Evolutionary conservation across 2,329 filamentous ascomycete species (phyloP), one percentile per base, ranked within the genome.

Genomic region (Cladophialophora psammophila): DNA sequence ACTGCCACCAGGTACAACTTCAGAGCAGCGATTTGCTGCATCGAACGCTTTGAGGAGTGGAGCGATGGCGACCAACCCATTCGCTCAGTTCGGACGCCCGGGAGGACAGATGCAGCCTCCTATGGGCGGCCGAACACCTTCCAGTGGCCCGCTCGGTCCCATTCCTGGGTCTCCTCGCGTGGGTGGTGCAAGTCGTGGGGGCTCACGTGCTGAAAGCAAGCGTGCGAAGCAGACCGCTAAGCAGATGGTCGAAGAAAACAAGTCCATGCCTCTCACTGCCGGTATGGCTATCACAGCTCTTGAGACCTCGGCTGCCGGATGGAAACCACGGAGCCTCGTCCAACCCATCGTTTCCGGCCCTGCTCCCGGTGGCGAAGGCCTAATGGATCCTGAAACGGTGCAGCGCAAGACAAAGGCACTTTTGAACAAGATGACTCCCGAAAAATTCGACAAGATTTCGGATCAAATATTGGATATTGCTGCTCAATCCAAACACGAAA

Each of bases 401-500:
- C 95, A 99, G 83, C 90, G 94, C 74, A 99, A 99, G 89, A 95
- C 99, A 78, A 99, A 99, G 89, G 91, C 93, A 71, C 92, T 92
- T 69, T 85, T 99, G 75, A 99, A 99, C 89, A 99, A 99, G 90
- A 98, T 99, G 95, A 98, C 95, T 0, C 95, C 95, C 0, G 95
- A 99, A 82, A 99, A 98, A 78, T 99, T 99, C 75, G 94, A 97
- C 78, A 93, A 90, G 82, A 97, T 99, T 73, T 88, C 95, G 6
- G 91, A 94, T 69, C 93, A 97, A 79, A 97, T 99, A 69, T 86
- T 99, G 35, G 86, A 89, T 62, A 99, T 99, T 78, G 93, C 94
- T 34, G 91, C 88, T 26, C 95, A 99, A 79, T 98, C 94, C 62
- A 97, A 97, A 86, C 91, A 96, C 74, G 95, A 99, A 82, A 87